Conservation (phyloP, 805 yeast genomes). For the Saturnispora diversa region DNA sequence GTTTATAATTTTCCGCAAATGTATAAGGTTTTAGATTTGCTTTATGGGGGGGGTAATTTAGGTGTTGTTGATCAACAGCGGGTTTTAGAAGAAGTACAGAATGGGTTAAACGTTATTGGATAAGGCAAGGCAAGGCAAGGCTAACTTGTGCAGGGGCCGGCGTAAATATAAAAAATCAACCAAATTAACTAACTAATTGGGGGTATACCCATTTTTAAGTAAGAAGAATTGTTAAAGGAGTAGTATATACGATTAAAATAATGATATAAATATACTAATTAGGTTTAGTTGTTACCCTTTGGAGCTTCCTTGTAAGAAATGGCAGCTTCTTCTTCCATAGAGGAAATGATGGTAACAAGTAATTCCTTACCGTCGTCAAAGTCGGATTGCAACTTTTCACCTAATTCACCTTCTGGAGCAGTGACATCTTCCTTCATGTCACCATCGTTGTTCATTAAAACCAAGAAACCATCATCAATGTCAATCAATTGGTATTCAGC, state of each 20-base stretch:
- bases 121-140: too few species aligned
- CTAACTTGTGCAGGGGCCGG: background rate
- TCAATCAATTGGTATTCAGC: conserved; percentile 94
- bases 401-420: conserved; percentile 96
- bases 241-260: conserved; percentile 7
- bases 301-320: conserved; percentile 99
- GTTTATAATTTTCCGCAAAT: conserved; percentile 87
- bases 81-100: background rate
- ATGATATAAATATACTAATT: too few species aligned
- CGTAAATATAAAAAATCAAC: background rate
- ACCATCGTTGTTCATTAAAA: conserved; percentile 95
- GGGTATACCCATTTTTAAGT: too few species aligned
- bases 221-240: background rate
- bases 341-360: conserved; percentile 90
- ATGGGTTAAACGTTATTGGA: background rate
- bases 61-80: too few species aligned
- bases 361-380: conserved; percentile 98
- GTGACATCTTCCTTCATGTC: conserved; percentile 98
- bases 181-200: background rate
- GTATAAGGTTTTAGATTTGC: conserved; percentile 75
- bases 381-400: conserved; percentile 84
- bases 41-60: conserved; percentile 33
- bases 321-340: conserved; percentile 99
- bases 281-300: conserved; percentile 35
- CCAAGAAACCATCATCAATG: conserved; percentile 96